Conservation (phyloP, 352 stramenopile genomes). For the Phytophthora fragariae region DNA sequence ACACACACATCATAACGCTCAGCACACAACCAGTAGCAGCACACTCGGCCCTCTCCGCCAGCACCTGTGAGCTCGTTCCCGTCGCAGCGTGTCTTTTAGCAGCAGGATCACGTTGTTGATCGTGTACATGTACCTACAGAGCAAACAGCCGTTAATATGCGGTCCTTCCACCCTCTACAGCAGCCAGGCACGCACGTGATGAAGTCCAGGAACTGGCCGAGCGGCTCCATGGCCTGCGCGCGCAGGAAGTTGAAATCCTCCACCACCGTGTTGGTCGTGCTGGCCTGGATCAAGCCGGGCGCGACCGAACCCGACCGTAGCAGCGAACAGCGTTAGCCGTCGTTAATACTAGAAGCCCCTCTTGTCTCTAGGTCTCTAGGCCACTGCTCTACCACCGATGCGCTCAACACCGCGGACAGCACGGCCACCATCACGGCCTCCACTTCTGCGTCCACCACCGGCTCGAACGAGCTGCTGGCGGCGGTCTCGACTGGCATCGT, state of each 20-base stretch:
- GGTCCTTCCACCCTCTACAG: background rate
- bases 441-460: no score
- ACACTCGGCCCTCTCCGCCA: background rate
- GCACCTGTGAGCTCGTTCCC: constrained; percentile 96
- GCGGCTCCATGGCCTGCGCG: constrained; percentile 95
- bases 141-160: background rate
- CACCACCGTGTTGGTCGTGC: constrained; percentile 91
- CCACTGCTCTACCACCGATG: no score
- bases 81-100: constrained; percentile 98
- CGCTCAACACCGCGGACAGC: no score
- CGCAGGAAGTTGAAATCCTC: constrained; percentile 98
- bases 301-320: constrained; percentile 74
- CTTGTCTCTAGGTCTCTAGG: background rate
- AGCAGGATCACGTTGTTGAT: constrained; percentile 99
- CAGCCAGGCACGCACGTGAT: constrained; percentile 90
- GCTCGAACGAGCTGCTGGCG: no score
- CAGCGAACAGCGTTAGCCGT: constrained; percentile 25
- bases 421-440: no score
- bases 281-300: constrained; percentile 81
- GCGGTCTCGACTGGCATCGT: no score
- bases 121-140: constrained; percentile 82
- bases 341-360: background rate
- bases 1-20: constrained; percentile 1
- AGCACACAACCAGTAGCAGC: background rate
- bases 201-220: constrained; percentile 98